phyloP scores from a whole-genome alignment of 179 eudicot genomes.

The Drosera spatulata region DNA sequence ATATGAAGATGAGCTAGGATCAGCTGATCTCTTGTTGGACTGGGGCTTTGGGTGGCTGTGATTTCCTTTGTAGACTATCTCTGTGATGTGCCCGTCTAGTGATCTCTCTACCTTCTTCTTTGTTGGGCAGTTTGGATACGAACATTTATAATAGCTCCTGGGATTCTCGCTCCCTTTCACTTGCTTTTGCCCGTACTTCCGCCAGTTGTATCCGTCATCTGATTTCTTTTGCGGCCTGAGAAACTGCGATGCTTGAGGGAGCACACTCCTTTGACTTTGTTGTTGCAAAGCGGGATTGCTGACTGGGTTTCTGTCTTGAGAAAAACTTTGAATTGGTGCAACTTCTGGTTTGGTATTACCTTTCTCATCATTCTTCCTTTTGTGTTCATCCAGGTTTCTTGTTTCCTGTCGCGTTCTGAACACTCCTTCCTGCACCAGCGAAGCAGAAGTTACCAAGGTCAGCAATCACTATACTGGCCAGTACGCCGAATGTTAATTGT shows the following conservation, averaged over 20 bases:
- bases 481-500: too few species aligned
- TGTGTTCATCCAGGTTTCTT: slow-evolving; percentile 12
- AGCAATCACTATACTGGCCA: too few species aligned
- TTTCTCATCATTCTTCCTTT: slow-evolving; percentile 7
- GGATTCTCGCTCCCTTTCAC: slow-evolving; percentile 13
- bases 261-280: too few species aligned
- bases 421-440: neutral
- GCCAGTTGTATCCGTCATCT: slow-evolving; percentile 1
- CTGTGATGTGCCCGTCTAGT: neutral
- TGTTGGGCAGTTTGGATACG: neutral
- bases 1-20: slow-evolving; percentile 12
- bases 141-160: slow-evolving; percentile 2
- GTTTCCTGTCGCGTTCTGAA: slow-evolving; percentile 2
- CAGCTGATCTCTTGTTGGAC: slow-evolving; percentile 34
- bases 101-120: slow-evolving; percentile 6
- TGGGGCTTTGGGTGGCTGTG: slow-evolving; percentile 1
- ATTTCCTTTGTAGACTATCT: neutral
- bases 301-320: slow-evolving; percentile 5
- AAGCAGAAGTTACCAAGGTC: too few species aligned
- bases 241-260: slow-evolving; percentile 17
- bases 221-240: slow-evolving; percentile 30
- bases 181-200: slow-evolving; percentile 16
- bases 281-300: neutral
- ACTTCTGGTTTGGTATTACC: slow-evolving; percentile 9
- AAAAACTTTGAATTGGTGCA: slow-evolving; percentile 10